Conservation (phyloP, 1,284 basidiomycete species). For the Naganishia albida region DNA sequence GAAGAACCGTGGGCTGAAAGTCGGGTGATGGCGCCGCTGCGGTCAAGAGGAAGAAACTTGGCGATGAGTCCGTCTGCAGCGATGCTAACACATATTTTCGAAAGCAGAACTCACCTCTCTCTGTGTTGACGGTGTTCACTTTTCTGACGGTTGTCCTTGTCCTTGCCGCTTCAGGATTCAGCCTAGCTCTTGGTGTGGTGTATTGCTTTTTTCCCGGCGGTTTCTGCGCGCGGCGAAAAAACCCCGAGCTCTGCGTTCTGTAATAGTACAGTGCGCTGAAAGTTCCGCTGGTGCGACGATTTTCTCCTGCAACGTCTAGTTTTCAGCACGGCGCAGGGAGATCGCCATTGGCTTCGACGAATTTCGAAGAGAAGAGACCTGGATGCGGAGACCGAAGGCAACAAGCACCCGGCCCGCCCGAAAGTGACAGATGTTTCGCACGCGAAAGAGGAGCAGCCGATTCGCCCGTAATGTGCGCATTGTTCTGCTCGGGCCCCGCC, state of each 20-base stretch:
- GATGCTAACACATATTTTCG: background rate
- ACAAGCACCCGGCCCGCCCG: conserved; percentile 2
- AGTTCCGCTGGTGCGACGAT: too few species aligned
- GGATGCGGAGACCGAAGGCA: background rate
- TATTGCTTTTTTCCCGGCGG: conserved; percentile 7
- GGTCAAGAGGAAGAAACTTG: background rate
- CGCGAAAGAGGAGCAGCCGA: background rate
- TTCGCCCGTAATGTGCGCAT: too few species aligned
- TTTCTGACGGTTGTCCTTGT: too few species aligned
- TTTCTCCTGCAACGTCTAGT: too few species aligned
- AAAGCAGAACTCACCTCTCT: background rate
- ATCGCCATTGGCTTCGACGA: background rate
- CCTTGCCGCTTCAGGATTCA: background rate
- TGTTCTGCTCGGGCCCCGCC: background rate
- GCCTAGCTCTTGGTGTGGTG: background rate
- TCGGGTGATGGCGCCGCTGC: background rate
- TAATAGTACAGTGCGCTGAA: too few species aligned
- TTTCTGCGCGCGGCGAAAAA: conserved; percentile 16
- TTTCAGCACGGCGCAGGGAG: background rate
- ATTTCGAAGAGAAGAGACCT: background rate
- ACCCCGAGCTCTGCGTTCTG: background rate
- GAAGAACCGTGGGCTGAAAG: conserved; percentile 10
- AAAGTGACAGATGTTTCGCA: conserved; percentile 5
- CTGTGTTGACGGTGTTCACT: too few species aligned
- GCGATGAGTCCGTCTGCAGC: background rate